Conservation (phyloP, 192 early-diverging fungal genomes). For the Entomortierella lignicola region DNA sequence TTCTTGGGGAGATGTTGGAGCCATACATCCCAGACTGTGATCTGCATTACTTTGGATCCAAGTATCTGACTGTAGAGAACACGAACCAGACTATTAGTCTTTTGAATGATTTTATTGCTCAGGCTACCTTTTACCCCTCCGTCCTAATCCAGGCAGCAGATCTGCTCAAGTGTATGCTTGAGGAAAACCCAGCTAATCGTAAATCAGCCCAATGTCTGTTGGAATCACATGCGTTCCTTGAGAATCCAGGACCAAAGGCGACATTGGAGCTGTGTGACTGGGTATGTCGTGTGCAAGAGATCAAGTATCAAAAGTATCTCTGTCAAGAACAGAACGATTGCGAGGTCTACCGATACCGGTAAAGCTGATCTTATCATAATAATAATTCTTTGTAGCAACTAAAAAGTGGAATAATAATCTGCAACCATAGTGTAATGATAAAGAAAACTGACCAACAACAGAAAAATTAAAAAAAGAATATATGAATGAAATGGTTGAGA, state of each 20-base stretch:
- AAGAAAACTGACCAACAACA: too few relatives aligned
- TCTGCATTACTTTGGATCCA: slow-evolving; percentile 77
- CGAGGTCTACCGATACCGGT: slow-evolving; percentile 43
- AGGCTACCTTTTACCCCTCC: slow-evolving; percentile 54
- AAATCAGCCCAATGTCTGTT: slow-evolving; percentile 67
- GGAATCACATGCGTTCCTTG: slow-evolving; percentile 66
- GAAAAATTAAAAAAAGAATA: too few relatives aligned
- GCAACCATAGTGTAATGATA: too few relatives aligned
- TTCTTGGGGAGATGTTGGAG: slow-evolving; percentile 82
- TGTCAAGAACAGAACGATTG: slow-evolving; percentile 28
- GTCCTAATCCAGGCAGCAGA: slow-evolving; percentile 71
- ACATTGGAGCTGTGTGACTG: slow-evolving; percentile 37
- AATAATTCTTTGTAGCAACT: too few relatives aligned
- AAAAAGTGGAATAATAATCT: too few relatives aligned
- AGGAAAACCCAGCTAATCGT: slow-evolving; percentile 63
- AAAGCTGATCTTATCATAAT: too few relatives aligned
- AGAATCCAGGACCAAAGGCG: neutral
- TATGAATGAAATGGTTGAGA: too few relatives aligned
- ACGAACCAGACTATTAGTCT: slow-evolving; percentile 68
- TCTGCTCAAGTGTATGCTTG: slow-evolving; percentile 68
- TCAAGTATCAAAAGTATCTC: slow-evolving; percentile 47
- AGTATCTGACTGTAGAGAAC: slow-evolving; percentile 71
- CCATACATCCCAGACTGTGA: slow-evolving; percentile 71
- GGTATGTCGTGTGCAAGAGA: slow-evolving; percentile 41
- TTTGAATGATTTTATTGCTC: slow-evolving; percentile 63